phyloP scores from a whole-genome alignment of 2,329 filamentous ascomycete genomes.

The Fusarium incarnatum region DNA sequence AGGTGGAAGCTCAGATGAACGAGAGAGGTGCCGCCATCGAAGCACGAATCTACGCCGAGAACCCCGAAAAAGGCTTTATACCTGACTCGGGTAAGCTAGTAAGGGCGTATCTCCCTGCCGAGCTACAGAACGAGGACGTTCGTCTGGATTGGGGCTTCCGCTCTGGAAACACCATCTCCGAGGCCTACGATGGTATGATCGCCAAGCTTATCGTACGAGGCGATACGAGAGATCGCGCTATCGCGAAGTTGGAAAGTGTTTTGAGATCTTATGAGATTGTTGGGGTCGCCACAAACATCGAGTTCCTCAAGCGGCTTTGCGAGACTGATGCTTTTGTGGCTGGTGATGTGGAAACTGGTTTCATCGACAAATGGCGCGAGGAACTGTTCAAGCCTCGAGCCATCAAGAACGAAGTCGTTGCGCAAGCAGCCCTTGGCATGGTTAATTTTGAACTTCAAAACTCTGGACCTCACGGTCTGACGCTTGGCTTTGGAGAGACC shows the following conservation, averaged over 20 bases:
- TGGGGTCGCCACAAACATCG: constrained; percentile 93
- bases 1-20: constrained; percentile 80
- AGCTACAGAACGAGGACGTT: constrained; percentile 71
- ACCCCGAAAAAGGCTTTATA: constrained; percentile 90
- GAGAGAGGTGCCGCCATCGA: constrained; percentile 89
- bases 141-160: constrained; percentile 95
- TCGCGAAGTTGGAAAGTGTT: constrained; percentile 83
- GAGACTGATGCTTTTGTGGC: constrained; percentile 83
- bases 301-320: constrained; percentile 92
- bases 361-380: constrained; percentile 87
- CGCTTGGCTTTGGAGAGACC: constrained; percentile 66
- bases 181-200: constrained; percentile 98
- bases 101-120: constrained; percentile 79
- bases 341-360: constrained; percentile 94
- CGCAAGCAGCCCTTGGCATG: constrained; percentile 86
- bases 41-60: constrained; percentile 96
- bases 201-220: constrained; percentile 95
- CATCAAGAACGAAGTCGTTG: constrained; percentile 78
- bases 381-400: constrained; percentile 77
- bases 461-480: constrained; percentile 59
- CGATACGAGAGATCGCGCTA: constrained; percentile 79
- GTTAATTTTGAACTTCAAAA: constrained; percentile 62
- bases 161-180: constrained; percentile 89
- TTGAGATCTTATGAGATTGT: constrained; percentile 92
- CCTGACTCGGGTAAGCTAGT: constrained; percentile 91